Evolutionary conservation across 306 rosid genomes (phyloP).

Genomic region (Crotalaria pallida): DNA sequence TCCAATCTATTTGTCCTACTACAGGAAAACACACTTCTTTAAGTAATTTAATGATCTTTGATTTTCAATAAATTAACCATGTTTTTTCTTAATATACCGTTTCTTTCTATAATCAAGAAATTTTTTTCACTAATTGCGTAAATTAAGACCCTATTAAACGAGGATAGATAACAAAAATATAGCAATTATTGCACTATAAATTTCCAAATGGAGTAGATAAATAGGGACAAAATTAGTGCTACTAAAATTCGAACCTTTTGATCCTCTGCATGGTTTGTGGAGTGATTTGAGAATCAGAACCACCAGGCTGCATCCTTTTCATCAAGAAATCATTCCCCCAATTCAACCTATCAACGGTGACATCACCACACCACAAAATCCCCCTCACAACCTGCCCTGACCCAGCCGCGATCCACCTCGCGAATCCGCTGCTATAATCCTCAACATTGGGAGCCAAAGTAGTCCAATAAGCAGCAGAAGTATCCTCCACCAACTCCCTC

Average conservation of each 20-base stretch:
- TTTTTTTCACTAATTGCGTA: no score
- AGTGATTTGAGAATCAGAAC: constrained; percentile 42
- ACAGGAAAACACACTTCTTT: no score
- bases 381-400: constrained; percentile 80
- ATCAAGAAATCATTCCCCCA: constrained; percentile 77
- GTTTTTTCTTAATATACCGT: no score
- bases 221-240: no score
- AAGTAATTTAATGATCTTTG: no score
- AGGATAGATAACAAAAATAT: no score
- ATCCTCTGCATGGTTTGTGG: constrained; percentile 44
- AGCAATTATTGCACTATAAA: no score
- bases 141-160: no score
- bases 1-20: no score
- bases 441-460: constrained; percentile 92
- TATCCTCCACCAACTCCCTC: constrained; percentile 41
- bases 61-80: no score
- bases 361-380: constrained; percentile 82
- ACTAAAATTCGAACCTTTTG: constrained; percentile 39
- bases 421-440: constrained; percentile 56
- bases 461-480: constrained; percentile 80
- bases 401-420: constrained; percentile 70
- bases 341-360: constrained; percentile 69
- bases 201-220: no score
- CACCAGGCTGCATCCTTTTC: constrained; percentile 44
- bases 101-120: no score